phyloP scores from a whole-genome alignment of 2,329 filamentous ascomycete species.

The Alternaria postmessia region DNA sequence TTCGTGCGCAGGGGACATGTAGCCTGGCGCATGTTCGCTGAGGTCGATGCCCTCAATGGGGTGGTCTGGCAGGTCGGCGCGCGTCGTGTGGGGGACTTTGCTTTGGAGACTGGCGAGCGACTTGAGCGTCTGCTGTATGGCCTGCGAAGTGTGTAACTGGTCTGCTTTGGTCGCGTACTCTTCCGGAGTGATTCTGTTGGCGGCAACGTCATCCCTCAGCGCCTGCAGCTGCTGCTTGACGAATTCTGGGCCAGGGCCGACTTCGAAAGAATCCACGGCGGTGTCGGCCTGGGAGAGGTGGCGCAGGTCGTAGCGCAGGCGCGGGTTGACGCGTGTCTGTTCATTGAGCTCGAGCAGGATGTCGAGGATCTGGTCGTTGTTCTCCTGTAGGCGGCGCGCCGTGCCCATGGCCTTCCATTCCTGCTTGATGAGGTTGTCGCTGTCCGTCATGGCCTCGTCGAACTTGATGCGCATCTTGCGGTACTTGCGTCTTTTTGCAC shows the following conservation, averaged over 20 bases:
- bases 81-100: constrained; percentile 52
- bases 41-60: constrained; percentile 56
- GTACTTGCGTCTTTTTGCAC: constrained; percentile 78
- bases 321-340: constrained; percentile 76
- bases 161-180: constrained; percentile 40
- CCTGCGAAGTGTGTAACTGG: constrained; percentile 38
- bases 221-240: constrained; percentile 42
- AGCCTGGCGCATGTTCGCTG: constrained; percentile 67
- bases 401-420: constrained; percentile 83
- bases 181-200: constrained; percentile 37
- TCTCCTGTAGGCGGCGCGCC: constrained; percentile 82
- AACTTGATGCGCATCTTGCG: constrained; percentile 86
- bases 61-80: constrained; percentile 41
- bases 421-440: constrained; percentile 81
- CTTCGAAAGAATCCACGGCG: constrained; percentile 36
- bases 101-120: constrained; percentile 52
- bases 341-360: constrained; percentile 90
- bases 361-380: constrained; percentile 92
- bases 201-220: constrained; percentile 47
- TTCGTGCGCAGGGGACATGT: constrained; percentile 73
- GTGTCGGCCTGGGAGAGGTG: constrained; percentile 49
- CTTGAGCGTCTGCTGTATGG: constrained; percentile 32
- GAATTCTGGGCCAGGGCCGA: constrained; percentile 31
- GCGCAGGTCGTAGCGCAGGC: constrained; percentile 76
- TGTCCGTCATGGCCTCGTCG: constrained; percentile 78